Evolutionary conservation across 306 rosid species (phyloP).

Genomic region (Dryas octopetala): DNA sequence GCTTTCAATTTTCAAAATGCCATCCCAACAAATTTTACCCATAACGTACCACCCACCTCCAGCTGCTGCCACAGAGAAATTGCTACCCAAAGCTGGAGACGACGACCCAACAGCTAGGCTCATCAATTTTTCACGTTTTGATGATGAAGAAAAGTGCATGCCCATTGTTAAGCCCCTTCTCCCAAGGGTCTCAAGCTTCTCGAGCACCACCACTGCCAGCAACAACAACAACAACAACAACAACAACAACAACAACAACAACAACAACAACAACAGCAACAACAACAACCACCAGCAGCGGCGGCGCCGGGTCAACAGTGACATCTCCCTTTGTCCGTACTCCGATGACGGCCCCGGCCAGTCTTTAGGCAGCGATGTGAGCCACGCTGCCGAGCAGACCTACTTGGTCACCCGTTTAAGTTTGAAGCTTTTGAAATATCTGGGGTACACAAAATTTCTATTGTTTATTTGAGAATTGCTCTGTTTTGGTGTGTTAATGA

Average conservation of each 20-base stretch:
- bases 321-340: constrained; percentile 40
- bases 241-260: constrained; percentile 11
- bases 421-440: constrained; percentile 63
- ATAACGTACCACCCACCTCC: constrained; percentile 37
- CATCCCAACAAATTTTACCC: constrained; percentile 59
- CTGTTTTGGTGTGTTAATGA: not conserved
- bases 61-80: constrained; percentile 14
- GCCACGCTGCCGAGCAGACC: constrained; percentile 61
- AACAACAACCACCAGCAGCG: constrained; percentile 44
- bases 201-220: constrained; percentile 2
- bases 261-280: constrained; percentile 20
- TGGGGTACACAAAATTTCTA: constrained; percentile 50
- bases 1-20: constrained; percentile 36
- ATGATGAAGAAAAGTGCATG: constrained; percentile 31
- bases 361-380: constrained; percentile 42
- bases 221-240: constrained; percentile 19
- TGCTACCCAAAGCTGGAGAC: constrained; percentile 27
- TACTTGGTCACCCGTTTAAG: constrained; percentile 60
- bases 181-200: constrained; percentile 51
- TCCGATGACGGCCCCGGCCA: constrained; percentile 18
- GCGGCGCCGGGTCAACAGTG: constrained; percentile 66
- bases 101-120: constrained; percentile 48
- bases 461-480: not conserved
- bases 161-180: constrained; percentile 42
- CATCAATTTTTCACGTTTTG: constrained; percentile 40